A percentile compares a stretch with the other conserved stretches of the same genome.
phyloP scores from a whole-genome alignment of 2,329 filamentous ascomycete genomes.

The Calonectria hongkongensis region DNA sequence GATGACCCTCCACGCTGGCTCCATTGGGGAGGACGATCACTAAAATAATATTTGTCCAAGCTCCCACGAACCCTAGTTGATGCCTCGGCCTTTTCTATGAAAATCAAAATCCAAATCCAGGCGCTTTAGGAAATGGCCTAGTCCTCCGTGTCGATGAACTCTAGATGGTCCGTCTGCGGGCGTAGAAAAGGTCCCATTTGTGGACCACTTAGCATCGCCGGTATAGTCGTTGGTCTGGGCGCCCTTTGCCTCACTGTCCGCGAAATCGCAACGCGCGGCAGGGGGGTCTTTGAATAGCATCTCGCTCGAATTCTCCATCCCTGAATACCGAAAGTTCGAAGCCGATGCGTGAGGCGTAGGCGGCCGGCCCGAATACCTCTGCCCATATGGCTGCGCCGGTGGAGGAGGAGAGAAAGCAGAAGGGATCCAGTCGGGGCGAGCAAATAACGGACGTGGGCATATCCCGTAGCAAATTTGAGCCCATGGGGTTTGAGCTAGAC shows the following conservation, averaged over 20 bases:
- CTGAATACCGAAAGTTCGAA: background rate
- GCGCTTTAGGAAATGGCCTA: background rate
- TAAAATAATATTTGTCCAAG: background rate
- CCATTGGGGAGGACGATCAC: background rate
- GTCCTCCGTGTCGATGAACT: background rate
- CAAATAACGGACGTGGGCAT: background rate
- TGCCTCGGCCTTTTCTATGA: constrained; percentile 2
- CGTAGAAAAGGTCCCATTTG: background rate
- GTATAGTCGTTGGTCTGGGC: constrained; percentile 9
- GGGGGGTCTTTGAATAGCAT: background rate
- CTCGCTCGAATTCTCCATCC: background rate
- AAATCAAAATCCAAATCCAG: background rate
- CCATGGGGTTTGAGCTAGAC: constrained; percentile 1
- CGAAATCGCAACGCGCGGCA: background rate
- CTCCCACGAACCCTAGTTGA: constrained; percentile 19
- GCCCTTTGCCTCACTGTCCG: constrained; percentile 7
- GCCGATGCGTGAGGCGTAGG: background rate
- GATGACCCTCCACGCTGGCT: background rate
- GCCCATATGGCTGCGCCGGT: background rate
- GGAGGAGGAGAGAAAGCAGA: background rate
- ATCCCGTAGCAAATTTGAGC: background rate
- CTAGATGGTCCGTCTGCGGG: constrained; percentile 20
- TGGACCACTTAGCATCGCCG: background rate
- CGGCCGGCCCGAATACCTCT: background rate
- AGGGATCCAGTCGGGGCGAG: background rate